These are phyloP conservation scores for Xylaria acuta DNA, from an alignment of 495 filamentous ascomycete genomes.

Conservation along the genomic window DNA sequence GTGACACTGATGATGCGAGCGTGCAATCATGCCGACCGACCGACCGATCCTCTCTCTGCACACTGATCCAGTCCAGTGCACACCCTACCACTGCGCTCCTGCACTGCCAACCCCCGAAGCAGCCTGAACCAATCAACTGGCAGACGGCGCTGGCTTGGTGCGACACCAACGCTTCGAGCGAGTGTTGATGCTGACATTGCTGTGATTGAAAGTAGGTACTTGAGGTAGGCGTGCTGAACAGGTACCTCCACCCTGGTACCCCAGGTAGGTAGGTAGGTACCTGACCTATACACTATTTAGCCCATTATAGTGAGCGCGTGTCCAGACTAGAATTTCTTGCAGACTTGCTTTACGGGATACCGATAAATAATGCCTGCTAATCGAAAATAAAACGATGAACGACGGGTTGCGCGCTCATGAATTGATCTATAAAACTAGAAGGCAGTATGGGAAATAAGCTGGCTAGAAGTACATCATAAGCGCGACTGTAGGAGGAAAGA, in stretches of 20 bases:
- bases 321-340: neutral
- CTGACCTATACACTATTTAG: neutral
- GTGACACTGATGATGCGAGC: slow-evolving; percentile 23
- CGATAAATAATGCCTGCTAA: neutral
- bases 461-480: neutral
- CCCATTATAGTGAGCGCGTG: neutral
- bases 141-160: slow-evolving; percentile 34
- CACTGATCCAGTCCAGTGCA: neutral
- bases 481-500: neutral
- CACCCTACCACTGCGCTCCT: slow-evolving; percentile 1
- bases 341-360: neutral
- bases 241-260: neutral
- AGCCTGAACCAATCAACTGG: slow-evolving; percentile 38
- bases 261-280: neutral
- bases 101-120: slow-evolving; percentile 12
- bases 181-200: slow-evolving; percentile 23
- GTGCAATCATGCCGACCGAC: slow-evolving; percentile 18
- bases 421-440: neutral
- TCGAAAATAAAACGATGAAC: neutral
- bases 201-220: neutral
- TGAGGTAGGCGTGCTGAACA: neutral
- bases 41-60: slow-evolving; percentile 14
- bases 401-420: too few species aligned
- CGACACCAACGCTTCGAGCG: slow-evolving; percentile 27
- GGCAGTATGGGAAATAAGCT: neutral